A percentile compares a stretch with the other conserved stretches of the same genome.
These are phyloP conservation scores for Saccharomycopsis selenospora DNA, from an alignment of 805 yeast genomes.

Conservation along the genomic window DNA sequence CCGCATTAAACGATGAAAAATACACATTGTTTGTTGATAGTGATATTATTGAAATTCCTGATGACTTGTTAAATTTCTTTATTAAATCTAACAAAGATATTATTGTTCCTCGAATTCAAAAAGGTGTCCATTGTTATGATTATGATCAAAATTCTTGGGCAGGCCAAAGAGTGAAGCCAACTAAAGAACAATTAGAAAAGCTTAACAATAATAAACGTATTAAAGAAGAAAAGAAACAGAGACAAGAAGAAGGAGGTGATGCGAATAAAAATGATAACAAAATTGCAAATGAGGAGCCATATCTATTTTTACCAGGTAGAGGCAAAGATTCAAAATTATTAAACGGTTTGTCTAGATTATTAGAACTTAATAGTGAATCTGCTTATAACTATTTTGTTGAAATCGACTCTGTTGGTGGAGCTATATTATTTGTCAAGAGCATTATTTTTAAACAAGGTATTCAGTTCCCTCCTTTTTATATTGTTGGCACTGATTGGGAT, in stretches of 20 bases:
- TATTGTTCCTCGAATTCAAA: conserved; percentile 27
- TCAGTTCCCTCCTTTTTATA: conserved; percentile 35
- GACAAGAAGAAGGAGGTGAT: background rate
- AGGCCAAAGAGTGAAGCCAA: conserved; percentile 27
- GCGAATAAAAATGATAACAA: background rate
- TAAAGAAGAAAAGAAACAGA: background rate
- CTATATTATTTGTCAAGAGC: conserved; percentile 38
- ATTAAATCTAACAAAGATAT: conserved; percentile 27
- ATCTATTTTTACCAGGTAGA: conserved; percentile 26
- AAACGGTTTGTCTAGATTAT: conserved; percentile 1
- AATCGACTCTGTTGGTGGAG: conserved; percentile 48
- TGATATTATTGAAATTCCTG: conserved; percentile 26
- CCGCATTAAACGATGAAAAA: conserved; percentile 26
- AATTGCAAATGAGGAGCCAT: background rate
- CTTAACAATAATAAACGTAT: conserved; percentile 7
- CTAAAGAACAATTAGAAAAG: conserved; percentile 18
- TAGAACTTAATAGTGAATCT: conserved; percentile 12
- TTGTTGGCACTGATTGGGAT: conserved; percentile 37
- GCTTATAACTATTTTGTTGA: conserved; percentile 15
- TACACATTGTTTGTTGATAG: conserved; percentile 29
- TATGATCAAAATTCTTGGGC: conserved; percentile 33
- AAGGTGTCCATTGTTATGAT: conserved; percentile 24
- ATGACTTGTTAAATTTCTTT: conserved; percentile 25
- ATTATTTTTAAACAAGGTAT: conserved; percentile 38
- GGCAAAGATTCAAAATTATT: conserved; percentile 6